Conservation (phyloP, 768 basidiomycete genomes). For the Hirschioporus abietinus region DNA sequence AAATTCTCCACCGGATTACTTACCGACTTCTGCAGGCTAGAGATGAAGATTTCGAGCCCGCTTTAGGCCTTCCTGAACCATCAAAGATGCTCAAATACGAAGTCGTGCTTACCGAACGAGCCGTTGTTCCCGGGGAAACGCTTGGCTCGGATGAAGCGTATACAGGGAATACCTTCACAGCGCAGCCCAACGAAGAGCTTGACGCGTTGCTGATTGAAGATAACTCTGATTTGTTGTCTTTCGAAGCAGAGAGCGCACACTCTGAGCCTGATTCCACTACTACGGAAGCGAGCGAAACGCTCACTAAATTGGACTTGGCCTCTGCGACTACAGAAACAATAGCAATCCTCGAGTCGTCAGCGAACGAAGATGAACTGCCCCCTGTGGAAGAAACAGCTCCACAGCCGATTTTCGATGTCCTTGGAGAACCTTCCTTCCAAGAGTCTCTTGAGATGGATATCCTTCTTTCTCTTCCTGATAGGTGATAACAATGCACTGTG, state of each 20-base stretch:
- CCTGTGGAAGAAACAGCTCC: background rate
- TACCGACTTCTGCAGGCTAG: conserved; percentile 34
- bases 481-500: conserved; percentile 29
- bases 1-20: conserved; percentile 39
- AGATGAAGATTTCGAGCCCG: background rate
- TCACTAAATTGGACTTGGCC: background rate
- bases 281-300: background rate
- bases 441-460: conserved; percentile 29
- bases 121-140: background rate
- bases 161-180: background rate
- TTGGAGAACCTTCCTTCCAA: background rate
- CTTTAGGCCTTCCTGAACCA: conserved; percentile 7
- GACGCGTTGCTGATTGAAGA: background rate
- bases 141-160: background rate
- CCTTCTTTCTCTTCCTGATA: conserved; percentile 53
- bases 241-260: background rate
- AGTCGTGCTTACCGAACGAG: conserved; percentile 18
- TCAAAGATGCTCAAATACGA: conserved; percentile 35
- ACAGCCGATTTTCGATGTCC: background rate
- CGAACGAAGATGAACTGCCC: background rate
- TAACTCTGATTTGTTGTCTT: background rate
- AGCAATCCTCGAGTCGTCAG: background rate
- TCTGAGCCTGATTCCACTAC: background rate
- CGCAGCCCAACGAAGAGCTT: background rate
- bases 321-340: background rate